A percentile compares a stretch with the other conserved stretches of the same genome.
phyloP scores from a whole-genome alignment of 495 filamentous ascomycete species.

The Pseudevernia furfuracea region DNA sequence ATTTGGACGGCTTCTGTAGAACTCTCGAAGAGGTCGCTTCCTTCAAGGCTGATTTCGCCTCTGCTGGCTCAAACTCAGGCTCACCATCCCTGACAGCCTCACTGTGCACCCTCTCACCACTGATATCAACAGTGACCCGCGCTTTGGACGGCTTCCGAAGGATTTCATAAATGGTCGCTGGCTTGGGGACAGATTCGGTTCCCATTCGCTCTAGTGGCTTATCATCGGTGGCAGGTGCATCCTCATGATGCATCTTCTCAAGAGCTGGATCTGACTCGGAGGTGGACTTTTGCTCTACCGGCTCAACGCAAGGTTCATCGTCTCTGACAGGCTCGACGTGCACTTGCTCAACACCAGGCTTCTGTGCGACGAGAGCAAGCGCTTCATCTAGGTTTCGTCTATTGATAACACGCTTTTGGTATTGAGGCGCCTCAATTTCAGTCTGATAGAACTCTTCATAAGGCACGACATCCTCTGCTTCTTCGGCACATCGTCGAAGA shows the following conservation, averaged over 20 bases:
- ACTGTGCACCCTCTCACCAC: too few relatives aligned
- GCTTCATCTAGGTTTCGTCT: conserved; percentile 16
- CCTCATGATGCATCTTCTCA: background rate
- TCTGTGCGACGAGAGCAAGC: conserved; percentile 8
- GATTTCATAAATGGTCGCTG: background rate
- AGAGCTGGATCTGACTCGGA: background rate
- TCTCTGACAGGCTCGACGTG: background rate
- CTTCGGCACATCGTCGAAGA: conserved; percentile 27
- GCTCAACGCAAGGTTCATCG: background rate
- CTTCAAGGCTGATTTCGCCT: too few relatives aligned
- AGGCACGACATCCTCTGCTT: conserved; percentile 22
- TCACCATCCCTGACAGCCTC: too few relatives aligned
- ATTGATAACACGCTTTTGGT: conserved; percentile 19
- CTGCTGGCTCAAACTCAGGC: too few relatives aligned
- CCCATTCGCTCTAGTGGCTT: background rate
- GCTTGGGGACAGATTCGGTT: background rate
- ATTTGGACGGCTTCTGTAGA: background rate
- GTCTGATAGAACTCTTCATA: conserved; percentile 24
- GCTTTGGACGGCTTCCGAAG: background rate
- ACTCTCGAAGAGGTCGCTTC: background rate
- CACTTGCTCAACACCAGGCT: too few relatives aligned
- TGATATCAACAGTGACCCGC: background rate
- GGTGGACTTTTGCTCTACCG: background rate
- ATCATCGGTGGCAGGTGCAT: background rate
- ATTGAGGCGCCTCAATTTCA: conserved; percentile 21